phyloP scores from a whole-genome alignment of 1,284 basidiomycete species.

The Puccinia triticina region DNA sequence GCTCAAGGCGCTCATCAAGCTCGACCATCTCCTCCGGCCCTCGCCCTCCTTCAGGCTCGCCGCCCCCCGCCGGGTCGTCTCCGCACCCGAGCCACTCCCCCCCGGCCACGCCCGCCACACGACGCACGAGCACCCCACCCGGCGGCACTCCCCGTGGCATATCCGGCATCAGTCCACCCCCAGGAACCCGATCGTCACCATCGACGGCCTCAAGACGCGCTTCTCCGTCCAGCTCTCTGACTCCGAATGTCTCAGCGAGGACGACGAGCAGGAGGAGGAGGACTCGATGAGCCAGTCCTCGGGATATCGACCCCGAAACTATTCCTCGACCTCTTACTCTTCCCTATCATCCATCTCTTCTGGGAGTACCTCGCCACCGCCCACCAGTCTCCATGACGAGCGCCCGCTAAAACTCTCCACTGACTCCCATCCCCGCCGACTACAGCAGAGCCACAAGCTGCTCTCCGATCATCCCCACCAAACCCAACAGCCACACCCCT shows the following conservation, averaged over 20 bases:
- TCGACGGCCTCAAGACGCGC: conserved; percentile 37
- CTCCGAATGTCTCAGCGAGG: background rate
- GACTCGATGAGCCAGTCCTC: background rate
- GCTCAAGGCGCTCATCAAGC: conserved; percentile 29
- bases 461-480: background rate
- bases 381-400: too few species aligned
- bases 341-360: too few species aligned
- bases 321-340: too few species aligned
- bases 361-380: too few species aligned
- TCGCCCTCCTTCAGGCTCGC: conserved; percentile 24
- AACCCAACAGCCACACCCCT: background rate
- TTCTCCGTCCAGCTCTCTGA: conserved; percentile 41
- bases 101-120: too few species aligned
- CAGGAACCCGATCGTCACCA: background rate
- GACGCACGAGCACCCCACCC: too few species aligned
- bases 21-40: conserved; percentile 36
- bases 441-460: background rate
- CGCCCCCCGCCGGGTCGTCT: too few species aligned
- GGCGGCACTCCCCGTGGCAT: too few species aligned
- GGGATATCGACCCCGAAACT: too few species aligned
- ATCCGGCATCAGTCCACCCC: too few species aligned
- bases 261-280: background rate
- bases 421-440: conserved; percentile 24
- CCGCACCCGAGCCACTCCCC: too few species aligned
- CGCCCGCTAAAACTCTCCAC: conserved; percentile 21